These are phyloP conservation scores for Eimeria falciformis DNA, from an alignment of 169 alveolate genomes.

Conservation along the genomic window DNA sequence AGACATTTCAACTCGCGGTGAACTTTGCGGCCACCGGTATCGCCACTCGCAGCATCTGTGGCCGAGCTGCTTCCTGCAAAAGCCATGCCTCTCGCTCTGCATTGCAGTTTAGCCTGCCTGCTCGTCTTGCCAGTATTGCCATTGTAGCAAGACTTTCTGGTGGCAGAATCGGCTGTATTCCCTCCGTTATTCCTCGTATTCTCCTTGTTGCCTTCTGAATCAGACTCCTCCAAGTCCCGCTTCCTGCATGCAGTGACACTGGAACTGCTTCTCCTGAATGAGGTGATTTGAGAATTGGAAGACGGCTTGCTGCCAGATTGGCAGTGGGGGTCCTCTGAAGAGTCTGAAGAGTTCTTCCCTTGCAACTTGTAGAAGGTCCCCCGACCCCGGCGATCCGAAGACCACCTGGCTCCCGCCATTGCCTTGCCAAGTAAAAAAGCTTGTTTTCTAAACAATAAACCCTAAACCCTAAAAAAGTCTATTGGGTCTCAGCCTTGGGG, in stretches of 20 bases:
- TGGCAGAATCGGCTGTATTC: background rate
- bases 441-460: too few relatives aligned
- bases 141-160: background rate
- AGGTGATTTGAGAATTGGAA: background rate
- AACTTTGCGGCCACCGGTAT: background rate
- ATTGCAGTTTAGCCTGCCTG: conserved; percentile 34
- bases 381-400: conserved; percentile 38
- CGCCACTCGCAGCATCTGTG: conserved; percentile 25
- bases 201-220: background rate
- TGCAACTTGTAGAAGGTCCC: background rate
- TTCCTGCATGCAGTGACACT: background rate
- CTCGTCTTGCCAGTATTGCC: background rate
- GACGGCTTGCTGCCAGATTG: conserved; percentile 31
- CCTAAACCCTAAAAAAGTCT: too few relatives aligned
- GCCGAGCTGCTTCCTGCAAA: background rate
- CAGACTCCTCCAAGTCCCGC: conserved; percentile 8
- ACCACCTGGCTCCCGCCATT: conserved; percentile 53
- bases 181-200: conserved; percentile 1
- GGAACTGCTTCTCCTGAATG: background rate
- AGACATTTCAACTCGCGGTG: conserved; percentile 55
- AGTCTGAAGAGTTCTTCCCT: too few relatives aligned
- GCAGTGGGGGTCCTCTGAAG: conserved; percentile 38
- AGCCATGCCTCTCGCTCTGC: conserved; percentile 21
- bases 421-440: background rate
- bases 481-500: too few relatives aligned